Conservation (phyloP, 2,329 filamentous ascomycete species). For the Hyphodiscus sp. region DNA sequence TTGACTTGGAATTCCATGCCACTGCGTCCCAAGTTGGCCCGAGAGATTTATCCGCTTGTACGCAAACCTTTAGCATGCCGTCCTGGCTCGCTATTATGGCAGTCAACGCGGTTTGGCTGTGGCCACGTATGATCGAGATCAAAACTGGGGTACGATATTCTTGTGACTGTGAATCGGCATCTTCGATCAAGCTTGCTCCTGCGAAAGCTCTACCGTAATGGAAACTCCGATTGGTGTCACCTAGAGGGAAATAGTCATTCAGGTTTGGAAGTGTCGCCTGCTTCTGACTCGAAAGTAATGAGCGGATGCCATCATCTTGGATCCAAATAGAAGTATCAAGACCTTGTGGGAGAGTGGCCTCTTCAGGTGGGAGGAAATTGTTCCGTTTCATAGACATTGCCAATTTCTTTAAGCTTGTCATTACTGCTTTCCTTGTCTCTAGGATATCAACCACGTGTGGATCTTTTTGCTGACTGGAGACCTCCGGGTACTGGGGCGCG, state of each 20-base stretch:
- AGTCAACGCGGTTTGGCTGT: slow-evolving; percentile 61
- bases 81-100: slow-evolving; percentile 75
- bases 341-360: slow-evolving; percentile 64
- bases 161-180: slow-evolving; percentile 55
- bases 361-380: slow-evolving; percentile 63
- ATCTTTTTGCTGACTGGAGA: slow-evolving; percentile 16
- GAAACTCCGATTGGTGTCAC: slow-evolving; percentile 68
- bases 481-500: slow-evolving; percentile 28
- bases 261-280: slow-evolving; percentile 33
- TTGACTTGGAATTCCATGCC: slow-evolving; percentile 65
- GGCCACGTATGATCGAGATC: slow-evolving; percentile 66
- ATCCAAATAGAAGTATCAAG: slow-evolving; percentile 80
- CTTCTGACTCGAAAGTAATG: slow-evolving; percentile 23
- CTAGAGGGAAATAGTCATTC: slow-evolving; percentile 65
- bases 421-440: slow-evolving; percentile 46
- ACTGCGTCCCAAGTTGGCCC: slow-evolving; percentile 78
- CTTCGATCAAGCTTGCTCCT: slow-evolving; percentile 67
- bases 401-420: slow-evolving; percentile 65
- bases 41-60: slow-evolving; percentile 60
- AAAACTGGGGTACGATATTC: slow-evolving; percentile 63
- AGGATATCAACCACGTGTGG: slow-evolving; percentile 36
- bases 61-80: slow-evolving; percentile 65
- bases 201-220: slow-evolving; percentile 74
- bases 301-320: slow-evolving; percentile 45
- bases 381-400: slow-evolving; percentile 80